These are phyloP conservation scores for Neurospora crassa DNA, from an alignment of 2,329 filamentous ascomycete genomes.

Conservation along the genomic window DNA sequence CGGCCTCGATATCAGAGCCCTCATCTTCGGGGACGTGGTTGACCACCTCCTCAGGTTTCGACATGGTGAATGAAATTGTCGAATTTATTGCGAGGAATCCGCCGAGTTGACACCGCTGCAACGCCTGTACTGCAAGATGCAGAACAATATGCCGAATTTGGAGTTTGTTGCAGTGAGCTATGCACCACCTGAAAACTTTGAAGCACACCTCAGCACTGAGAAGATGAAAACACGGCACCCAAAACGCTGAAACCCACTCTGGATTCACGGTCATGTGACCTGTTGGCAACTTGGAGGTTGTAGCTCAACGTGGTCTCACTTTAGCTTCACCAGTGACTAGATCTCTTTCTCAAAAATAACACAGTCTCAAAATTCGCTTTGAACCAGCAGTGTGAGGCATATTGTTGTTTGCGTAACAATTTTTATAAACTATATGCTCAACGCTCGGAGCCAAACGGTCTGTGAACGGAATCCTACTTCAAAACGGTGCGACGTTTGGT, in stretches of 20 bases:
- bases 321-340: neutral
- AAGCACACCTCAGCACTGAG: neutral
- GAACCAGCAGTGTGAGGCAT: too few relatives aligned
- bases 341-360: neutral
- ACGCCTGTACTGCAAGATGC: neutral
- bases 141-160: neutral
- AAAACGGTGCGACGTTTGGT: neutral
- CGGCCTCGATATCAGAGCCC: constrained; percentile 27
- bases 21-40: constrained; percentile 19
- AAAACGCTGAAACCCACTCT: neutral
- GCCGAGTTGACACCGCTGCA: neutral
- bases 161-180: neutral
- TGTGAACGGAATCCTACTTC: neutral
- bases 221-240: neutral
- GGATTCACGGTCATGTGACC: neutral
- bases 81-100: neutral
- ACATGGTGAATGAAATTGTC: neutral
- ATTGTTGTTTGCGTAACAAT: neutral
- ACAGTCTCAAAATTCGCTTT: too few relatives aligned
- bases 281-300: neutral
- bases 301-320: neutral
- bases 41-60: neutral
- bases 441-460: neutral
- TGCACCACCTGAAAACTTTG: neutral
- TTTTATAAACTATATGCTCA: neutral